A percentile compares a stretch with the other conserved stretches of the same genome.
These are phyloP conservation scores for Copromyces sp. DNA, from an alignment of 495 filamentous ascomycete species.

Conservation along the genomic window DNA sequence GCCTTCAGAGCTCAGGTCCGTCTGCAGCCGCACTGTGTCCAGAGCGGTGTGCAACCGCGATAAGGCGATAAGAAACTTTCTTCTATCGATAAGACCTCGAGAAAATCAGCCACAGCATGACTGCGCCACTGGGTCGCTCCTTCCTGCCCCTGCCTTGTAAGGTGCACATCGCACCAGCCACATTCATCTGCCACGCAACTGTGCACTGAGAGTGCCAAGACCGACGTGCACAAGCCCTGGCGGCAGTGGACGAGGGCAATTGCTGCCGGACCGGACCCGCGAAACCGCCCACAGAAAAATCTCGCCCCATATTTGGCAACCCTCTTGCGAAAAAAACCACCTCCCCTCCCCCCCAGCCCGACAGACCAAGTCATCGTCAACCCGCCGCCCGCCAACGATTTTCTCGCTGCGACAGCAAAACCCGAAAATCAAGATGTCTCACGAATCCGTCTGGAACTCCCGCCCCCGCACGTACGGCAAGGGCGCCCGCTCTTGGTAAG, in stretches of 20 bases:
- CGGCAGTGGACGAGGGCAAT: not conserved
- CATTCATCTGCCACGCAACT: not conserved
- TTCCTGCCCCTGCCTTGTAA: no score
- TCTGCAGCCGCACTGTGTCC: not conserved
- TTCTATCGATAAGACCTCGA: not conserved
- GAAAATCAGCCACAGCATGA: not conserved
- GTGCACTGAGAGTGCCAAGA: not conserved
- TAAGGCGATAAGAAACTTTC: not conserved
- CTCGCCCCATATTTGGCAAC: conserved; percentile 15
- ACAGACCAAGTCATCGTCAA: conserved; percentile 8
- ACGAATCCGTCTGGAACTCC: conserved; percentile 99
- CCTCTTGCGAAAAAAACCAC: conserved; percentile 10
- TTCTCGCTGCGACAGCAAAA: conserved; percentile 4
- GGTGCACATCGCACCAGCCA: not conserved
- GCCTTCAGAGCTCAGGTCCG: not conserved
- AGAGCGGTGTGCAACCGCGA: not conserved
- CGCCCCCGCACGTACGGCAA: conserved; percentile 95
- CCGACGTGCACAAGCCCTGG: not conserved
- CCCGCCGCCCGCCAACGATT: conserved; percentile 3
- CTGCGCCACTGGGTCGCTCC: not conserved
- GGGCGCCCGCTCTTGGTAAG: conserved; percentile 83
- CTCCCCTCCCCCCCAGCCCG: conserved; percentile 1
- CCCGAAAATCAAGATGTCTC: conserved; percentile 63
- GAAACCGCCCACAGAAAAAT: conserved; percentile 26
- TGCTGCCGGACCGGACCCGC: conserved; percentile 2